Base-by-base conservation (phyloP, 352 stramenopile genomes). In the Phytophthora pisi region DNA sequence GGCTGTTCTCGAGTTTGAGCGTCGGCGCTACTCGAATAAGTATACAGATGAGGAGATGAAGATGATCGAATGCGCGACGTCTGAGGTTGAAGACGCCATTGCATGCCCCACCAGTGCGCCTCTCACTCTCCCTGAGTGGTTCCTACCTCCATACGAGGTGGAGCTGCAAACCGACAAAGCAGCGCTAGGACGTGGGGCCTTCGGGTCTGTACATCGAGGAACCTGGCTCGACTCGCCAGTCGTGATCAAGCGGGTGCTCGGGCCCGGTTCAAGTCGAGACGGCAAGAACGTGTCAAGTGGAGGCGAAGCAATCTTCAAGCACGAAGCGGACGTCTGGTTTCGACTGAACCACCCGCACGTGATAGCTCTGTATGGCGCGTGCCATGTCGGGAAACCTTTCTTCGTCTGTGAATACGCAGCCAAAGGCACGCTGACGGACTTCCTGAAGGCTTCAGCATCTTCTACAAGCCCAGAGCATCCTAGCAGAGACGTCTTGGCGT, bases 101-200 rank as follows among this genome's bases (percentile, higher is more conserved):
- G 23, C 58, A 13, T 6, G 18, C 1, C 11, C 13, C 15, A 24
- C 34, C 54, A 58, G 16, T 18, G 3, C 36, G 5, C 9, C 51
- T 2, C 36, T 56, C 18, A 26, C 4, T 9, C 20, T 72, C 8
- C 50, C 65, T 2, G 65, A 66, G n/a, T 75, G 57, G 68, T 75
- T 75, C 50, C 34, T 75, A 34, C 68, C 68, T 36, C 57, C 57
- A 5, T 63, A 75, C 24, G 67, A 75, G 68, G 62, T 75, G 8
- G 50, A 71, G 15, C 51, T 61, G 15, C 3, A 38, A 16, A 34
- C 31, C 2, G 20, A 60, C 3, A 34, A 57, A 8, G 1, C 5
- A 15, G 20, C 34, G 10, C 60, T 77, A 31, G 61, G 60, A 0
- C 36, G 51, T 43, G 70, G 70, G 13, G 49, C 49, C 4, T 77